phyloP scores from a whole-genome alignment of 2,329 filamentous ascomycete genomes.

The Elsinoe ampelina region DNA sequence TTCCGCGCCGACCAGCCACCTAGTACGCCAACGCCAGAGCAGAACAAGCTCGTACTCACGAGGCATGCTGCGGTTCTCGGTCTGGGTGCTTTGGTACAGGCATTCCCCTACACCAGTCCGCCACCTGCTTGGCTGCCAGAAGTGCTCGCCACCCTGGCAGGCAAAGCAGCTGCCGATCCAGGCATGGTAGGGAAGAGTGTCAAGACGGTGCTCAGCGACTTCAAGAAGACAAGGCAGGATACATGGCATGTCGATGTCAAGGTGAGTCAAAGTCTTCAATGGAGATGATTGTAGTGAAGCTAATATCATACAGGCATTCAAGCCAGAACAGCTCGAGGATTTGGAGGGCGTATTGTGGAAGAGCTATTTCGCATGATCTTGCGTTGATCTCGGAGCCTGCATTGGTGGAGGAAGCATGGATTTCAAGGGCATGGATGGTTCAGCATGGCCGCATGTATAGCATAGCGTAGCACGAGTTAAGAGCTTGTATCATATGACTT shows the following conservation, averaged over 20 bases:
- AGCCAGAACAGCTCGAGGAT: slow-evolving; percentile 85
- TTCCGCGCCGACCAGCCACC: slow-evolving; percentile 31
- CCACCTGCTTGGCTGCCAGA: slow-evolving; percentile 92
- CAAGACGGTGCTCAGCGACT: slow-evolving; percentile 87
- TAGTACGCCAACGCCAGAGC: slow-evolving; percentile 59
- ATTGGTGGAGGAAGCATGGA: not conserved
- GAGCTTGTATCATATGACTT: slow-evolving; percentile 1
- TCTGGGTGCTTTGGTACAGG: slow-evolving; percentile 81
- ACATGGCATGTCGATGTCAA: slow-evolving; percentile 98
- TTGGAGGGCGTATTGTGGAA: slow-evolving; percentile 97
- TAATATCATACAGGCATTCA: slow-evolving; percentile 54
- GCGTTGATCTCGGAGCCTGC: not conserved
- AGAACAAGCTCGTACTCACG: slow-evolving; percentile 67
- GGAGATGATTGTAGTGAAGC: not conserved
- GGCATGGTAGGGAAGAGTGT: slow-evolving; percentile 93
- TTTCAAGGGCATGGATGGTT: not conserved
- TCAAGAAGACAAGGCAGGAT: slow-evolving; percentile 98
- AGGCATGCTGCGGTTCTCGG: slow-evolving; percentile 88
- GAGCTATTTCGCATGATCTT: slow-evolving; percentile 81
- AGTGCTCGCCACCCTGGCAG: slow-evolving; percentile 74
- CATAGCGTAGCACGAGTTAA: not conserved
- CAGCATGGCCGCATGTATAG: not conserved
- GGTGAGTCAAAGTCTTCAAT: slow-evolving; percentile 46
- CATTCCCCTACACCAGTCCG: slow-evolving; percentile 91
- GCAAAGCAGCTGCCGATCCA: slow-evolving; percentile 75